Evolutionary conservation across 2,329 filamentous ascomycete species (phyloP), one percentile per base, ranked within the genome.

Genomic region (Clarireedia homoeocarpa): DNA sequence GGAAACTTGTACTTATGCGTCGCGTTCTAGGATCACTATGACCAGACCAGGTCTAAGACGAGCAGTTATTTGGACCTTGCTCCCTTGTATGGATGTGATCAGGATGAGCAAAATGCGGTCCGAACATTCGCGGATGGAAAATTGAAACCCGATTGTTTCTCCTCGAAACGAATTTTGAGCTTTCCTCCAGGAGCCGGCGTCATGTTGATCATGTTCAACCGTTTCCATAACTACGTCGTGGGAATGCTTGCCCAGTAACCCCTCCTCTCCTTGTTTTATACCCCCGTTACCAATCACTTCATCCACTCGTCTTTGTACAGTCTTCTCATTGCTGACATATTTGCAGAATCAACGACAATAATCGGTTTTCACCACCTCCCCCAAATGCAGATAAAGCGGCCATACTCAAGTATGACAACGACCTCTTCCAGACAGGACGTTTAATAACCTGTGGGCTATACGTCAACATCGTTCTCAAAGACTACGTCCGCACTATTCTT

Each of bases 191-290:
- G 86, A 20, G 20, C 20, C 20, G 20, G 20, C 20, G 20, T 20
- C 20, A 20, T 91, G 3, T 72, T 91, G 27, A 78, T 91, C 70
- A 89, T 91, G 86, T 85, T 90, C 72, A 86, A 86, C 65, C 72
- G 83, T 48, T 67, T 64, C 75, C 92, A 96, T 72, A 96, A 97
- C 71, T 80, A 94, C 61, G 82, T 91, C 0, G 91, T 88, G 1
- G 80, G 84, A 53, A 86, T 92, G 59, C 75, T 96, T 17, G 88
- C 88, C 0, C 74, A 79, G 66, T 68, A 55, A 61, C 65, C 62
- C 12, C 26, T 26, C n/a, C 6, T 10, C 17, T 20, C 10, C 5
- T 2, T 38, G 0, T 36, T 15, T 38, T n/a, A 6, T 12, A 1
- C 39, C 24, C n/a, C 20, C 20, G 2, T 20, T 20, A 20, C 20